Base-by-base conservation (phyloP, 2,329 filamentous ascomycete genomes). In the Helotiales sp. region DNA sequence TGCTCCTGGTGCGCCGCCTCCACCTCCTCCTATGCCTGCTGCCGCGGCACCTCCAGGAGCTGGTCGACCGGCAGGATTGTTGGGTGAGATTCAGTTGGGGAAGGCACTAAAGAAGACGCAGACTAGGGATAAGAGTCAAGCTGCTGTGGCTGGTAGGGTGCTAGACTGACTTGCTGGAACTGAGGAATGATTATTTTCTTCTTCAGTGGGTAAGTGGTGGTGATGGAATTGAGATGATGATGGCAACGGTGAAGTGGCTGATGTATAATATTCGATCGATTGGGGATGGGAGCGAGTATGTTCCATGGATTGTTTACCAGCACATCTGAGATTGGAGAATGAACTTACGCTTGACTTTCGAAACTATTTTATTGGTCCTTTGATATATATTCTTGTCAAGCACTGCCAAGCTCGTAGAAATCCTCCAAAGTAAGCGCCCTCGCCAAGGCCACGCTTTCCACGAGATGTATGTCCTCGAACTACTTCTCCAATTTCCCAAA, bases 51-150 rank as follows among this genome's bases (percentile, higher is more conserved):
- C 72, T 1, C 69, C 72, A 46, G 73, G 66, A 8, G 73, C 75
- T 29, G 81, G 76, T 0, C 78, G 81, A 27, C 84, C 85, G 19
- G 69, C 83, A 19, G 85, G 86, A 1, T 80, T 99, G 69, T 74
- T 99, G 63, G 87, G 86, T 58, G 85, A 96, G 72, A 98, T 99
- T 61, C 87, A 93, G 70, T 76, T 85, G 61, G 93, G 95, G 42
- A 92, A 75, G 74, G 75, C 85, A 2, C 77, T 99, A 70, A 92
- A 82, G 79, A 98, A 98, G 81, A 91, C 92, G 24, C 79, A 88
- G 72, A 98, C 95, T 1, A 93, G 91, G 74, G 95, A 99, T 74
- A 87, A 87, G 73, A 97, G 93, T 74, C 75, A 67, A 48, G 82
- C 90, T 52, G 73, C 86, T 52, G 79, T 87, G 57, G 89, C 91